Conservation (phyloP, 2,329 filamentous ascomycete species). For the Westerdykella aurantiaca region DNA sequence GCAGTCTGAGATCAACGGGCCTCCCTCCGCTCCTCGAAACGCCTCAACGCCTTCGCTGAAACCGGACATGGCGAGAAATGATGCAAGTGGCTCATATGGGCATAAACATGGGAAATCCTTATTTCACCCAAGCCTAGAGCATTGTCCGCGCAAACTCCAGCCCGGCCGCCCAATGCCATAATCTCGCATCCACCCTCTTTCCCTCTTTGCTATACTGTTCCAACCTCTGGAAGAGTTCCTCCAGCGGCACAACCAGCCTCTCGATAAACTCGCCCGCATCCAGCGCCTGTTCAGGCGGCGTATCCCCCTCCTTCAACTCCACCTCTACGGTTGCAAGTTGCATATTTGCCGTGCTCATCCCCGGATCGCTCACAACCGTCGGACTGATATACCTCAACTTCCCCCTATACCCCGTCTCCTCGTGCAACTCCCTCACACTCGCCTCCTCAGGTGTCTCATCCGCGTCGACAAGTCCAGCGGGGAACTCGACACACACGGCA, state of each 20-base stretch:
- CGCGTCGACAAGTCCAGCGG: conserved; percentile 55
- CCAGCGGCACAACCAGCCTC: conserved; percentile 53
- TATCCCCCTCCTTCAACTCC: conserved; percentile 45
- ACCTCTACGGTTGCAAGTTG: conserved; percentile 57
- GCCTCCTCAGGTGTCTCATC: conserved; percentile 53
- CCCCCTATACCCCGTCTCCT: conserved; percentile 60
- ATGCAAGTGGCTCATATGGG: too few relatives aligned
- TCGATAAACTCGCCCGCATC: conserved; percentile 59
- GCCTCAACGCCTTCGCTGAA: too few relatives aligned
- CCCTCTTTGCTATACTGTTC: conserved; percentile 44
- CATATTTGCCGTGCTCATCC: conserved; percentile 57
- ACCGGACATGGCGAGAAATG: too few relatives aligned
- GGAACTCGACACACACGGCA: conserved; percentile 55
- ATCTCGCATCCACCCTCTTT: conserved; percentile 52
- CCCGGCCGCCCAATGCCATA: conserved; percentile 57
- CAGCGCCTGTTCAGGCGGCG: conserved; percentile 52
- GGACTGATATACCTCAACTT: conserved; percentile 50
- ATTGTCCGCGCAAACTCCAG: conserved; percentile 45
- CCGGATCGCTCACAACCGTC: conserved; percentile 62
- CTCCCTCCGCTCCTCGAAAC: too few relatives aligned
- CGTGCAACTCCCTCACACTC: conserved; percentile 54
- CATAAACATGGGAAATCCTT: too few relatives aligned
- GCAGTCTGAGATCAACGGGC: too few relatives aligned
- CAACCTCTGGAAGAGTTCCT: conserved; percentile 52
- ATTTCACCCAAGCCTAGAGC: conserved; percentile 8